Percentiles rank a stretch among this genome's conserved stretches.
These are phyloP conservation scores for Arabidopsis suecica DNA, from an alignment of 345 rosid genomes.

Conservation along the genomic window DNA sequence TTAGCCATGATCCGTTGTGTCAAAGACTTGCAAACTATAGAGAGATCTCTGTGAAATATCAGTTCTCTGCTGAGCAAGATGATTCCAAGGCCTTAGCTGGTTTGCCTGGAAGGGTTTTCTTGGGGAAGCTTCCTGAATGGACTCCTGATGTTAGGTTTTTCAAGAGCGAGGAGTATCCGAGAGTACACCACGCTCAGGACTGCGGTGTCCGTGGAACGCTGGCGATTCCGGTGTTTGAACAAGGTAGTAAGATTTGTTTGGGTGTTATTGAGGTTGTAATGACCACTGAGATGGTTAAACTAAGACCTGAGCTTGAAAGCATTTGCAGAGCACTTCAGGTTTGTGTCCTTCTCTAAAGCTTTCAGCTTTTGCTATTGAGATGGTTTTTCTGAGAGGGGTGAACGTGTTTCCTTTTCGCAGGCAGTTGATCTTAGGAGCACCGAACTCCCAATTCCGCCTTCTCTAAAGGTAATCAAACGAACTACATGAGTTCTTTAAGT, in stretches of 20 bases:
- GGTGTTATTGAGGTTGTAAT: conserved; percentile 93
- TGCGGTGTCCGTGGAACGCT: conserved; percentile 80
- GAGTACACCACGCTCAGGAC: conserved; percentile 76
- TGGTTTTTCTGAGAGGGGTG: not conserved
- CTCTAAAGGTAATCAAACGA: conserved; percentile 55
- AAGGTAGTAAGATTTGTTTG: conserved; percentile 77
- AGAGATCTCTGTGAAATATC: conserved; percentile 72
- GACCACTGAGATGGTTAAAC: conserved; percentile 70
- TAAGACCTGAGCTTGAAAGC: conserved; percentile 74
- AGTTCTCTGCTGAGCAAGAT: conserved; percentile 73
- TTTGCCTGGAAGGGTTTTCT: conserved; percentile 84
- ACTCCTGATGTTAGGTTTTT: conserved; percentile 94
- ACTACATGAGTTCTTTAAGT: not conserved
- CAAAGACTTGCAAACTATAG: conserved; percentile 74
- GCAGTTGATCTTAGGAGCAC: conserved; percentile 86
- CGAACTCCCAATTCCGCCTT: conserved; percentile 47
- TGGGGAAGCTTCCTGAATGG: conserved; percentile 92
- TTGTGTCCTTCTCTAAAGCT: conserved; percentile 32
- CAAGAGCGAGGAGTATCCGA: conserved; percentile 79
- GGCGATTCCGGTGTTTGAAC: conserved; percentile 93
- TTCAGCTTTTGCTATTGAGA: conserved; percentile 14
- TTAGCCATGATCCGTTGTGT: conserved; percentile 62
- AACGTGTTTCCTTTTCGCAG: conserved; percentile 47
- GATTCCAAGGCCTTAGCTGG: conserved; percentile 69
- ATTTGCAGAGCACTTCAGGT: conserved; percentile 95